Conservation (phyloP, 805 yeast genomes). For the Candida arabinofermentans region DNA sequence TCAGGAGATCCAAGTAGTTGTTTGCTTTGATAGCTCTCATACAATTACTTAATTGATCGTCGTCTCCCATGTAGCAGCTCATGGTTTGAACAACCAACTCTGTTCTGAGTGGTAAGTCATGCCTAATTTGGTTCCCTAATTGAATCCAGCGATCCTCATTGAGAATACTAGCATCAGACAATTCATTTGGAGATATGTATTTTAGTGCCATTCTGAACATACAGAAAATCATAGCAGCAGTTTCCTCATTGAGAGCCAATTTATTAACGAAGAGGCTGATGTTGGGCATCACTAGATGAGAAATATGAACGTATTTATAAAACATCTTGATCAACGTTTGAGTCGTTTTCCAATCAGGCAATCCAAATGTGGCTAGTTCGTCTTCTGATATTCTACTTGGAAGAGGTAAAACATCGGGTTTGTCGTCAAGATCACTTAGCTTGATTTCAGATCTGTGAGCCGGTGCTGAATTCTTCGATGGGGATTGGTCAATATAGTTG, state of each 20-base stretch:
- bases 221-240: constrained; percentile 23
- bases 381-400: constrained; percentile 22
- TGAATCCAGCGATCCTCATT: constrained; percentile 36
- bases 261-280: constrained; percentile 29
- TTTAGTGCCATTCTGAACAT: constrained; percentile 34
- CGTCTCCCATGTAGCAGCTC: constrained; percentile 22
- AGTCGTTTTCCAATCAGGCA: constrained; percentile 35
- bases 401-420: background rate
- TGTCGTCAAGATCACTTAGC: background rate
- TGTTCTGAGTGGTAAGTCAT: constrained; percentile 23
- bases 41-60: constrained; percentile 19
- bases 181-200: constrained; percentile 27
- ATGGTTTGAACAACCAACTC: constrained; percentile 29
- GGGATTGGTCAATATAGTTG: too few relatives aligned
- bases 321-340: constrained; percentile 34
- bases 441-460: background rate
- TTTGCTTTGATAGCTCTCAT: constrained; percentile 10
- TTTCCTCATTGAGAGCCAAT: constrained; percentile 30
- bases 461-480: background rate
- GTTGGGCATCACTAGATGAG: constrained; percentile 35
- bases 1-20: constrained; percentile 8
- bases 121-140: constrained; percentile 32
- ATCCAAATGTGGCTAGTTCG: constrained; percentile 29
- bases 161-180: constrained; percentile 24
- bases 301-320: constrained; percentile 38